Evolutionary conservation across 306 rosid species (phyloP).

Genomic region (Alnus rubra): DNA sequence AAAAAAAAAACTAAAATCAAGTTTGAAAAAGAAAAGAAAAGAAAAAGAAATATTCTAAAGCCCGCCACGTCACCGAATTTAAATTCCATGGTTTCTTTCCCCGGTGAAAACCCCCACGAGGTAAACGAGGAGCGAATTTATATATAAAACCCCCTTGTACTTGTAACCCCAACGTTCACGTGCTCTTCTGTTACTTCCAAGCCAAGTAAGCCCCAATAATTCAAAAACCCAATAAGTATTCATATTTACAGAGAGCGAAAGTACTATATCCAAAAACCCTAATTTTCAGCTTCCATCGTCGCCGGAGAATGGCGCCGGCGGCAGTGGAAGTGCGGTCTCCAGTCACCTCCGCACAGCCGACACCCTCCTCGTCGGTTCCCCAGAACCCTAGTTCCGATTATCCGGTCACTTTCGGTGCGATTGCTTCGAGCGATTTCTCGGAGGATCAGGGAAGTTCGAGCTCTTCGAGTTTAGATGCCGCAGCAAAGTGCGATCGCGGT

Average conservation of each 20-base stretch:
- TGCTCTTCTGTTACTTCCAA: neutral
- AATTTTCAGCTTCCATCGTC: neutral
- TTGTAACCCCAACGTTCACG: neutral
- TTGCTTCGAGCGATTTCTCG: constrained; percentile 20
- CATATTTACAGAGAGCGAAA: neutral
- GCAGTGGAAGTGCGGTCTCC: constrained; percentile 49
- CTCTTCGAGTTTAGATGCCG: constrained; percentile 26
- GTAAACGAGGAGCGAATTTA: neutral
- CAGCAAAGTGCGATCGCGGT: constrained; percentile 19
- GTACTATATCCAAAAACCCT: constrained; percentile 36
- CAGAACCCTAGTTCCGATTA: constrained; percentile 27
- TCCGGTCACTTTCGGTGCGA: constrained; percentile 27
- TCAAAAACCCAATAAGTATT: no score
- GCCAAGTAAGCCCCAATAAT: no score
- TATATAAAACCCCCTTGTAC: neutral
- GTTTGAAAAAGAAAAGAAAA: no score
- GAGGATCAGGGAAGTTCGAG: constrained; percentile 27
- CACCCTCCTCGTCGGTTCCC: constrained; percentile 23
- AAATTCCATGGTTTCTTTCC: no score
- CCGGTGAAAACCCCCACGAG: neutral
- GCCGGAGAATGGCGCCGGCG: constrained; percentile 53
- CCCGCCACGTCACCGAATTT: neutral
- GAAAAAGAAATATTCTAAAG: no score
- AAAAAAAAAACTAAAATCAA: no score
- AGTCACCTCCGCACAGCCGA: constrained; percentile 26